Evolutionary conservation across 1,284 basidiomycete species (phyloP).

Genomic region (Ustilago shanxiensis): DNA sequence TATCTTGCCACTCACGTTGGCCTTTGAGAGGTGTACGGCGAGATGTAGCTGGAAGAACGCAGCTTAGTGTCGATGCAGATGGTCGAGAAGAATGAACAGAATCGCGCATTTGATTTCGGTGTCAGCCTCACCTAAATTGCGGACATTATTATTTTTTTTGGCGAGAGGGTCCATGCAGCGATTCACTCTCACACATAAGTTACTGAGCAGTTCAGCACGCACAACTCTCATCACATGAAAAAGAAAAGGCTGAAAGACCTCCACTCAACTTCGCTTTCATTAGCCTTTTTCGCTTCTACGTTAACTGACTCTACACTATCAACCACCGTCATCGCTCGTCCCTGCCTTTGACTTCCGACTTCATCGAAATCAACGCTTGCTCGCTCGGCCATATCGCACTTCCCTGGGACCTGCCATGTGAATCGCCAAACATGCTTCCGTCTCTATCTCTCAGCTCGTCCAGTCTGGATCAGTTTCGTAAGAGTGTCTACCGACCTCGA

Average conservation of each 20-base stretch:
- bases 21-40: neutral
- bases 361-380: no score
- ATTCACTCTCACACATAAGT: neutral
- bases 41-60: neutral
- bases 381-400: no score
- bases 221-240: neutral
- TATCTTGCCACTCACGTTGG: neutral
- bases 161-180: neutral
- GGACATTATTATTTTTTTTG: neutral
- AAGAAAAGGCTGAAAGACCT: neutral
- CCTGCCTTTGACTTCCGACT: neutral
- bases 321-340: neutral
- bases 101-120: neutral
- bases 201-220: neutral
- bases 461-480: conserved; percentile 53
- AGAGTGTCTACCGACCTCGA: conserved; percentile 52
- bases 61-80: neutral
- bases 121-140: conserved; percentile 1
- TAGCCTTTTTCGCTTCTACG: no score
- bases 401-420: conserved; percentile 3
- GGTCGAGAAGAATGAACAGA: neutral
- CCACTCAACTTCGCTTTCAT: neutral
- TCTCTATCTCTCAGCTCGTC: conserved; percentile 36
- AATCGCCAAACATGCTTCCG: conserved; percentile 29
- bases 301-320: neutral